phyloP scores from a whole-genome alignment of 371 early-diverging fungal species.

The Mortierella sp. region DNA sequence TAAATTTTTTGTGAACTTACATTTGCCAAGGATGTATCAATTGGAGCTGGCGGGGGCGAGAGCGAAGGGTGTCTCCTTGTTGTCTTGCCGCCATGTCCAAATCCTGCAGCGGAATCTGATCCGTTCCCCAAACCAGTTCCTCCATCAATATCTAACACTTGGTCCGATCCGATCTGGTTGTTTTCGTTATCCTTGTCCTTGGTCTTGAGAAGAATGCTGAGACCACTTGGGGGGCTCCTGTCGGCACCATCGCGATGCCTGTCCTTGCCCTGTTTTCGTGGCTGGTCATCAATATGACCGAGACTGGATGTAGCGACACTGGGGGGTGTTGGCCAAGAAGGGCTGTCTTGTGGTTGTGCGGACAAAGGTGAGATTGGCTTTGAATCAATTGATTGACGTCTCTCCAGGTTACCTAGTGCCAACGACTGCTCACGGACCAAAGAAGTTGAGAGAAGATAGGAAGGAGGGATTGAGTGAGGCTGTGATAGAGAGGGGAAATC shows the following conservation, averaged over 20 bases:
- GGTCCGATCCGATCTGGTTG: conserved; percentile 5
- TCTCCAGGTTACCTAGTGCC: conserved; percentile 60
- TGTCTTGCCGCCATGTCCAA: neutral
- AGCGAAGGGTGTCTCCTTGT: neutral
- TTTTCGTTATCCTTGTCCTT: conserved; percentile 14
- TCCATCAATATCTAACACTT: neutral
- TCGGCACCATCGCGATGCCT: conserved; percentile 13
- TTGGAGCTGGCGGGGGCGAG: conserved; percentile 26
- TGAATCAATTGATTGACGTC: conserved; percentile 35
- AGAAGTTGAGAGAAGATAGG: conserved; percentile 38
- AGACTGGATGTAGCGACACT: neutral
- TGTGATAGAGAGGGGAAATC: conserved; percentile 32
- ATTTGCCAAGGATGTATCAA: conserved; percentile 17
- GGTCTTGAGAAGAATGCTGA: conserved; percentile 45
- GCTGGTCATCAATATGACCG: neutral
- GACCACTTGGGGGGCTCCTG: conserved; percentile 42
- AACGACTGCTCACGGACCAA: conserved; percentile 68
- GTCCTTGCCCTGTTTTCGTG: conserved; percentile 16
- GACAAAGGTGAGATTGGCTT: conserved; percentile 21
- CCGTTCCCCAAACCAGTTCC: conserved; percentile 1
- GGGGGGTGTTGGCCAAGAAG: conserved; percentile 26
- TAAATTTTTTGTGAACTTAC: neutral
- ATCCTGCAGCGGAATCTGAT: conserved; percentile 12
- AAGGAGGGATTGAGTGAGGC: conserved; percentile 24
- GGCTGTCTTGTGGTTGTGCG: neutral